Evolutionary conservation across 1,284 basidiomycete genomes (phyloP), one percentile per base, ranked within the genome.

Genomic region (Thecaphora thlaspeos): DNA sequence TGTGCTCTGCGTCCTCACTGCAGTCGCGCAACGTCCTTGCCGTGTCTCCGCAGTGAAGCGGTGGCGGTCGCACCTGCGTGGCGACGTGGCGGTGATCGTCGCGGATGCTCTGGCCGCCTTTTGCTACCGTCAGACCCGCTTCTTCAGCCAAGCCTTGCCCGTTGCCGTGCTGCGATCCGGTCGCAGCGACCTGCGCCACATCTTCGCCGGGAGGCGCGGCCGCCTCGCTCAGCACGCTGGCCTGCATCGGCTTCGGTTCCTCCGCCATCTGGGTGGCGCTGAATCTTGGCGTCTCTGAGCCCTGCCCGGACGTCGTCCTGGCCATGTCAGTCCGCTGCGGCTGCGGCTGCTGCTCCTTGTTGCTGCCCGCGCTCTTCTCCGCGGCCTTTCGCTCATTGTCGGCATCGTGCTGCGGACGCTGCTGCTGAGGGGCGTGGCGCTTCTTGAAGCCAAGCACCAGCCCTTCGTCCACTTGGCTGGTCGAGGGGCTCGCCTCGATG

Each of bases 381-480:
- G 55, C 55, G 7, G 50, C 39, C 2, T 22, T 45, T n/a, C n/a
- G n/a, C n/a, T n/a, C n/a, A n/a, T n/a, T n/a, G n/a, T n/a, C n/a
- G n/a, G n/a, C n/a, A n/a, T n/a, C n/a, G n/a, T n/a, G n/a, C n/a
- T n/a, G n/a, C n/a, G n/a, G n/a, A n/a, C n/a, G n/a, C 9, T 26
- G 51, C 40, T 52, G 46, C 42, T 54, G 50, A 26, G 48, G 43
- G 19, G 51, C n/a, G 4, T 58, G 55, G 39, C 58, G 56, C 45
- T 65, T 69, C 58, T 68, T 71, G 54, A 59, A 61, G 30, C 61
- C 63, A 19, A 71, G n/a, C 18, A 65, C 43, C 4, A 70, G 53
- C 3, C 57, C 69, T n/a, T 68, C 68, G 18, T 70, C 68, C 18
- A 38, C 48, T 14, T 53, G 56, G 37, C 60, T 68, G 43, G 55